phyloP scores from a whole-genome alignment of 1,284 basidiomycete genomes.

The Filobasidium uniguttulatum region DNA sequence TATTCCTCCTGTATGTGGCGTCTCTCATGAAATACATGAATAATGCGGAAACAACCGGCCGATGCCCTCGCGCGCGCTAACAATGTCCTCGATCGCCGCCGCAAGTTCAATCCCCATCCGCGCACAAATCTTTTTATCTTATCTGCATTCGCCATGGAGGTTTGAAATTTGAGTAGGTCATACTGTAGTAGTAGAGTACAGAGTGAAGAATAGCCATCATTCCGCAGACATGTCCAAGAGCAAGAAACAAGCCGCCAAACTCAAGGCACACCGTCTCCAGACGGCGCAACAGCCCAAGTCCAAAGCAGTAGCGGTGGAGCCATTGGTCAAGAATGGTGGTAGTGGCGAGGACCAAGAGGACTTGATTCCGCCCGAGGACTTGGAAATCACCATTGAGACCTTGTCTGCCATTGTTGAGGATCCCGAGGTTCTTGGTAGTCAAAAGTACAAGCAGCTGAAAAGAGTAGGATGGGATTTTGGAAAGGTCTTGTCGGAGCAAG shows the following conservation, averaged over 20 bases:
- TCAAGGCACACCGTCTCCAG: constrained; percentile 13
- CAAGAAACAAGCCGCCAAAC: constrained; percentile 15
- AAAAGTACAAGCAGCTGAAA: constrained; percentile 33
- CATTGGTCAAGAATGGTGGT: background rate
- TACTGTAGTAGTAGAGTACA: too few species aligned
- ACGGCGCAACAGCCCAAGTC: background rate
- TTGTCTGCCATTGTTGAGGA: constrained; percentile 27
- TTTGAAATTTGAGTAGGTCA: too few species aligned
- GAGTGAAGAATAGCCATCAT: too few species aligned
- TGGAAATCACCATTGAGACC: constrained; percentile 28
- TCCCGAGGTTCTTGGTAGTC: constrained; percentile 26
- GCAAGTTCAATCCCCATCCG: too few species aligned
- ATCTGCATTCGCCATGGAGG: too few species aligned
- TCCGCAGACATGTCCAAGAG: constrained; percentile 13
- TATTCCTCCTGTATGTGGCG: too few species aligned
- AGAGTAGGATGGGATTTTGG: constrained; percentile 29
- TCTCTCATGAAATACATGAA: too few species aligned
- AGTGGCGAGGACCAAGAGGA: constrained; percentile 11
- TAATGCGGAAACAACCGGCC: too few species aligned
- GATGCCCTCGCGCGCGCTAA: too few species aligned
- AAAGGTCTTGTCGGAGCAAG: constrained; percentile 27
- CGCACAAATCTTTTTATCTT: too few species aligned
- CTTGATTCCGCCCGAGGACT: constrained; percentile 26
- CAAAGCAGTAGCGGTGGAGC: background rate
- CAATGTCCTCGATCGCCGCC: too few species aligned